These are phyloP conservation scores for Rhodofomes roseus DNA, from an alignment of 1,284 basidiomycete species.

Conservation along the genomic window DNA sequence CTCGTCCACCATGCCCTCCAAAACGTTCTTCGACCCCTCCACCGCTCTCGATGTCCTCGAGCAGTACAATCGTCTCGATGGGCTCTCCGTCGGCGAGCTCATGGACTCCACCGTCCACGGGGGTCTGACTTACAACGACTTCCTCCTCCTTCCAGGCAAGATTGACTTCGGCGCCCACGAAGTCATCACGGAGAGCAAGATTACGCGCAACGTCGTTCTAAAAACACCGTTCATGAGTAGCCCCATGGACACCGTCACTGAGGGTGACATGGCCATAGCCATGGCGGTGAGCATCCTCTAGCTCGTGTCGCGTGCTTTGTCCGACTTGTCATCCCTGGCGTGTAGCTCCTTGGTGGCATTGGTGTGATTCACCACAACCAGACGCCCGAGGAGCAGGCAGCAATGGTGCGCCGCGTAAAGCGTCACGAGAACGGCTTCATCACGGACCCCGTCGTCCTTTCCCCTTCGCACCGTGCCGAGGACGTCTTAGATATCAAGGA, in stretches of 20 bases:
- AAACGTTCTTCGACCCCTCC: constrained; percentile 53
- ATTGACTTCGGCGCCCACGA: constrained; percentile 89
- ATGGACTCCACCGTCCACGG: constrained; percentile 90
- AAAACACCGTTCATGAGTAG: constrained; percentile 98
- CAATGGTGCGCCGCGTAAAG: constrained; percentile 97
- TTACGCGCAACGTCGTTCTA: constrained; percentile 90
- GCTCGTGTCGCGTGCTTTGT: constrained; percentile 12
- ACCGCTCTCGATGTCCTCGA: constrained; percentile 72
- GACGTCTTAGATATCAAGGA: constrained; percentile 95
- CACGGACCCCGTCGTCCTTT: constrained; percentile 87
- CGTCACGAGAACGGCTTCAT: constrained; percentile 99
- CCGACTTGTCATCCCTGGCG: constrained; percentile 19
- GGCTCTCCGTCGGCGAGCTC: constrained; percentile 82
- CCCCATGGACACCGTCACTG: constrained; percentile 99
- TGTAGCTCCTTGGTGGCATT: constrained; percentile 88
- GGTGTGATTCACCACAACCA: constrained; percentile 99
- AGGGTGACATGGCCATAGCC: constrained; percentile 94
- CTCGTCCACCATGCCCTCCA: constrained; percentile 24
- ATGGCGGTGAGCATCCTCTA: constrained; percentile 68
- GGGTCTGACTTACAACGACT: constrained; percentile 96
- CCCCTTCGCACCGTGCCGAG: constrained; percentile 75
- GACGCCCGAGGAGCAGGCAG: constrained; percentile 82
- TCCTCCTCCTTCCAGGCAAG: constrained; percentile 91
- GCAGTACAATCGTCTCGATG: constrained; percentile 78
- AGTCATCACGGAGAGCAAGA: constrained; percentile 81